These are phyloP conservation scores for Coniosporium apollinis DNA, from an alignment of 495 filamentous ascomycete genomes.

Conservation along the genomic window DNA sequence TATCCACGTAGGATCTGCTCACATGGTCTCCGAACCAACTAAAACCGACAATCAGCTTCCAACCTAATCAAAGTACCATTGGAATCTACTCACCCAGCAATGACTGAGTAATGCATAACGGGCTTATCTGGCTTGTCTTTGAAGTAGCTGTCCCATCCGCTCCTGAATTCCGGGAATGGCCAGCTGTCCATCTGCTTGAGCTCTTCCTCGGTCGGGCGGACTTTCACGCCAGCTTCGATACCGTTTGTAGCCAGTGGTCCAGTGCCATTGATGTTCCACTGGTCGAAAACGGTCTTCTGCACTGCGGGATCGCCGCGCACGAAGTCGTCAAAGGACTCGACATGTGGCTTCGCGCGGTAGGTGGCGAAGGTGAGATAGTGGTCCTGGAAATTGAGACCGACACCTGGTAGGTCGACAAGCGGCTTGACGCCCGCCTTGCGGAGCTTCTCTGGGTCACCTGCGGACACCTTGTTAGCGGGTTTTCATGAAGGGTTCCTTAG, in stretches of 20 bases:
- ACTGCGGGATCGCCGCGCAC: constrained; percentile 54
- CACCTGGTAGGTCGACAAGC: constrained; percentile 61
- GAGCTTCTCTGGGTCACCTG: constrained; percentile 51
- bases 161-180: constrained; percentile 41
- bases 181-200: constrained; percentile 41
- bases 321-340: constrained; percentile 71
- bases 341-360: constrained; percentile 59
- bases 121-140: constrained; percentile 77
- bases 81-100: constrained; percentile 13
- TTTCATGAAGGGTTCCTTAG: neutral
- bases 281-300: constrained; percentile 31
- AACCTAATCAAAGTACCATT: neutral
- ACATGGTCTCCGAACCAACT: constrained; percentile 8
- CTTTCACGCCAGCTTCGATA: constrained; percentile 71
- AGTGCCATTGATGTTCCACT: constrained; percentile 67
- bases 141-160: constrained; percentile 67
- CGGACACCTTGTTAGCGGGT: neutral
- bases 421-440: constrained; percentile 49
- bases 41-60: neutral
- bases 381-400: constrained; percentile 73
- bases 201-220: constrained; percentile 55
- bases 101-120: constrained; percentile 49
- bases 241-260: constrained; percentile 70
- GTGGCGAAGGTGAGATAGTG: constrained; percentile 69
- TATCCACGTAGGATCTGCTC: too few species aligned